A percentile compares a stretch with the other conserved stretches of the same genome.
Conservation (phyloP, 2,329 filamentous ascomycete genomes). For the Cytospora leucostoma region DNA sequence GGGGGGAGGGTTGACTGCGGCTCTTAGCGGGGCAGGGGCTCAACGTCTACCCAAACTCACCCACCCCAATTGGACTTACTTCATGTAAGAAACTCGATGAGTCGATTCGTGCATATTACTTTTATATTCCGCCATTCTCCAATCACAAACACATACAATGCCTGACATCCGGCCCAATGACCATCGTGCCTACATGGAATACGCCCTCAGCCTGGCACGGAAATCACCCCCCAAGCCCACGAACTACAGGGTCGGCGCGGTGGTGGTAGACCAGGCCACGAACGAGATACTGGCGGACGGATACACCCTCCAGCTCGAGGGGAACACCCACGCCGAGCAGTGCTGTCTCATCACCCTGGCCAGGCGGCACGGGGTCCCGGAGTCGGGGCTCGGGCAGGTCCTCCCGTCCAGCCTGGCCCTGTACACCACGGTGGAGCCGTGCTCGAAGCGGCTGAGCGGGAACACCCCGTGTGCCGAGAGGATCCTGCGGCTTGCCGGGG, state of each 20-base stretch:
- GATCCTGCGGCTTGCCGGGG: constrained; percentile 63
- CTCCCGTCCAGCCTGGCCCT: constrained; percentile 61
- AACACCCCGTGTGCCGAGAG: constrained; percentile 78
- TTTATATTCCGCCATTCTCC: neutral
- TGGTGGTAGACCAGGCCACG: constrained; percentile 65
- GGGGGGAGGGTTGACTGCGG: neutral
- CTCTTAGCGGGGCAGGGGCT: neutral
- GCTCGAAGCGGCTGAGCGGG: constrained; percentile 71
- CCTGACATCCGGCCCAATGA: constrained; percentile 40
- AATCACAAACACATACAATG: constrained; percentile 11
- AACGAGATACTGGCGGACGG: constrained; percentile 72
- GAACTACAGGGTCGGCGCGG: constrained; percentile 92
- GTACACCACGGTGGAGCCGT: constrained; percentile 94
- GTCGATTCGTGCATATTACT: neutral
- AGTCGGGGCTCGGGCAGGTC: constrained; percentile 55
- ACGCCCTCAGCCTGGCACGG: constrained; percentile 74
- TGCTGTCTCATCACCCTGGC: constrained; percentile 80
- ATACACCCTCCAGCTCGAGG: constrained; percentile 85
- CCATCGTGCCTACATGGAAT: constrained; percentile 59
- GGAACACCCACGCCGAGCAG: constrained; percentile 97
- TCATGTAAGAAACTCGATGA: neutral
- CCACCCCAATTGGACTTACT: neutral
- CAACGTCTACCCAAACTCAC: neutral
- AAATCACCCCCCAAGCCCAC: constrained; percentile 83
- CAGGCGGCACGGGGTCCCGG: constrained; percentile 47